These are phyloP conservation scores for Paecilomyces sp. DNA, from an alignment of 2,329 filamentous ascomycete genomes.

Conservation along the genomic window DNA sequence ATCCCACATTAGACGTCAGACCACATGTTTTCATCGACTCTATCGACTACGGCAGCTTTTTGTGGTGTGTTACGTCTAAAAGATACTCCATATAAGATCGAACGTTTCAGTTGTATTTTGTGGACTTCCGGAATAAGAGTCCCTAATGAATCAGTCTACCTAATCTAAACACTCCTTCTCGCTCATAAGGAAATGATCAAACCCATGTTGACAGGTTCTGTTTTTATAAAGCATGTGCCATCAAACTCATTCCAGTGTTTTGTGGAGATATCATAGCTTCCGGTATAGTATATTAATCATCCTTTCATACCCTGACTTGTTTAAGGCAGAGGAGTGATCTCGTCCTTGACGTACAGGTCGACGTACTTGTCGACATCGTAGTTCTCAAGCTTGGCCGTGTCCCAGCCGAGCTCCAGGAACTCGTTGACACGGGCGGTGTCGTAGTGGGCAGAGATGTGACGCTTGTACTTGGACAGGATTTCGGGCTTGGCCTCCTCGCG, in stretches of 20 bases:
- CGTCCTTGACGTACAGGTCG: conserved; percentile 65
- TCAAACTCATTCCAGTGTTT: neutral
- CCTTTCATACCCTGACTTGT: neutral
- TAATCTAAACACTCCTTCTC: neutral
- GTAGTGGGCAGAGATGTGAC: conserved; percentile 81
- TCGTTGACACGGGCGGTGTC: conserved; percentile 68
- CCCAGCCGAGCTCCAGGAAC: conserved; percentile 71
- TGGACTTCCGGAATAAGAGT: neutral
- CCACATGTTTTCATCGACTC: no score
- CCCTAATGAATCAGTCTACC: neutral
- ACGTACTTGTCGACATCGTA: conserved; percentile 90
- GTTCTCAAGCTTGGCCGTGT: conserved; percentile 66
- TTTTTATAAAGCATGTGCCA: neutral
- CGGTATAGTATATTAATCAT: neutral
- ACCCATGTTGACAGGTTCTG: neutral
- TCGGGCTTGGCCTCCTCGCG: conserved; percentile 97
- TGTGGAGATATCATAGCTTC: neutral
- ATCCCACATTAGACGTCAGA: no score
- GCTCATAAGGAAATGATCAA: neutral
- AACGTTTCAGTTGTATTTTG: neutral
- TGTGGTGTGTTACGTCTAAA: neutral
- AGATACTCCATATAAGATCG: neutral
- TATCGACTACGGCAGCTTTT: no score
- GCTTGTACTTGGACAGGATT: conserved; percentile 91
- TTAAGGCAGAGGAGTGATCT: conserved; percentile 26